These are phyloP conservation scores for Lentinula raphanica DNA, from an alignment of 768 basidiomycete genomes.

Conservation along the genomic window DNA sequence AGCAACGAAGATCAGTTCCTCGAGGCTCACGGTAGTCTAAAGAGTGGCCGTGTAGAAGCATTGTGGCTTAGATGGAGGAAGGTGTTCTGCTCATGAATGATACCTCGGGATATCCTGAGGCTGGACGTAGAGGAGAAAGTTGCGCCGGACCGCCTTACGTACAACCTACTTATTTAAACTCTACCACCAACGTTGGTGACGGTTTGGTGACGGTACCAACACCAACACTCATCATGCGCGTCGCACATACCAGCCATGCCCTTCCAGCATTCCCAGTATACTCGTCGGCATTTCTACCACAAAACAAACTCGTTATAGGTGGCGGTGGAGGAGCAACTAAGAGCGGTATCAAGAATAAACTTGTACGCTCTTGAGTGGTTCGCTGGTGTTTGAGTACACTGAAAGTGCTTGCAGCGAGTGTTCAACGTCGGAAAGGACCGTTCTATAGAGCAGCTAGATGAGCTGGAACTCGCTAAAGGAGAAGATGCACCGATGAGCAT, in stretches of 20 bases:
- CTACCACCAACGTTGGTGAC: neutral
- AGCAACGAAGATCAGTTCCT: neutral
- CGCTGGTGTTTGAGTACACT: neutral
- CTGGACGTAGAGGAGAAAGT: neutral
- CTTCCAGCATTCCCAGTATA: slow-evolving; percentile 85
- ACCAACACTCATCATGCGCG: slow-evolving; percentile 75
- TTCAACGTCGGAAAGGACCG: slow-evolving; percentile 56
- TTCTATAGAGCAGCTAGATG: slow-evolving; percentile 51
- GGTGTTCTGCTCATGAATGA: neutral
- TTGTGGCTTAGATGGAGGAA: neutral
- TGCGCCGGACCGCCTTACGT: neutral
- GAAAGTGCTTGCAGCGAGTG: slow-evolving; percentile 49
- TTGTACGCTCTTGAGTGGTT: slow-evolving; percentile 48
- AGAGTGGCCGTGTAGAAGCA: neutral
- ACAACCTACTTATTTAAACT: neutral
- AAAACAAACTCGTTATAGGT: slow-evolving; percentile 72
- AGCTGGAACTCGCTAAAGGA: slow-evolving; percentile 69
- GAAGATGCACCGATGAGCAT: slow-evolving; percentile 99
- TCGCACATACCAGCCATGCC: slow-evolving; percentile 72
- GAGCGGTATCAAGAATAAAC: slow-evolving; percentile 90
- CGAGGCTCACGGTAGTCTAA: neutral
- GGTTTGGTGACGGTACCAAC: no score
- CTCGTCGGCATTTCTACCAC: slow-evolving; percentile 72
- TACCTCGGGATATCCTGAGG: no score
- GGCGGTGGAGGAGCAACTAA: slow-evolving; percentile 86